A percentile compares a stretch with the other conserved stretches of the same genome.
phyloP scores from a whole-genome alignment of 148 eudicot species.

The Nepenthes mirabilis region DNA sequence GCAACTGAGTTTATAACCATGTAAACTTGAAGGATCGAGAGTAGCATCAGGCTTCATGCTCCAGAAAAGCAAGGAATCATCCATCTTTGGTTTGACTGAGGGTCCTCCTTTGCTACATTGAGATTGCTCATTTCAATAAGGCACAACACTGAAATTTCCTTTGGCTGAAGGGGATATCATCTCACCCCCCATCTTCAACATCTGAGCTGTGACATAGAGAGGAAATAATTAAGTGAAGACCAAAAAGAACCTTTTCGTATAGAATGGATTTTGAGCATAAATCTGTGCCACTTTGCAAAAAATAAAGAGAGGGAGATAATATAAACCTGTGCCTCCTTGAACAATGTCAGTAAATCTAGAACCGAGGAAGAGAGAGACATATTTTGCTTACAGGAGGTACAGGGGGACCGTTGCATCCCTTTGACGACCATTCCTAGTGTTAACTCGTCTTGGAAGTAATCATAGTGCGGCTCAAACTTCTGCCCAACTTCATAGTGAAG shows the following conservation, averaged over 20 bases:
- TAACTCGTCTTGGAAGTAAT: conserved; percentile 73
- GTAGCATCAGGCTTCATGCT: conserved; percentile 93
- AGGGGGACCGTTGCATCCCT: conserved; percentile 89
- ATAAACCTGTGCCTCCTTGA: neutral
- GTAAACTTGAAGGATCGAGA: conserved; percentile 79
- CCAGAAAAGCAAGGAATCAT: conserved; percentile 96
- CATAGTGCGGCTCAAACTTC: conserved; percentile 84
- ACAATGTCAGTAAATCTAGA: neutral
- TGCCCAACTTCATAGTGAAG: conserved; percentile 95
- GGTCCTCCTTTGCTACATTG: conserved; percentile 81
- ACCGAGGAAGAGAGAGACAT: neutral
- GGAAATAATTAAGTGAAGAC: neutral
- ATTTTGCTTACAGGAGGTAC: conserved; percentile 69
- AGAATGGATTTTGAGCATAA: neutral
- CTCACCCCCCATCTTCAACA: conserved; percentile 94
- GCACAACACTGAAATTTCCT: conserved; percentile 62
- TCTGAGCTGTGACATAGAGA: conserved; percentile 46
- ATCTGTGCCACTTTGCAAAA: neutral
- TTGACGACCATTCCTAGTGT: conserved; percentile 79
- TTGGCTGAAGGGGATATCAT: conserved; percentile 83
- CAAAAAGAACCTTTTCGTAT: neutral
- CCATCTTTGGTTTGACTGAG: conserved; percentile 80
- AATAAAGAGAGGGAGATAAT: neutral
- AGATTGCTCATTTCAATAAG: conserved; percentile 86
- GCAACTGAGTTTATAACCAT: conserved; percentile 43